phyloP scores from a whole-genome alignment of 2,329 filamentous ascomycete species.

The Talaromyces sp. region DNA sequence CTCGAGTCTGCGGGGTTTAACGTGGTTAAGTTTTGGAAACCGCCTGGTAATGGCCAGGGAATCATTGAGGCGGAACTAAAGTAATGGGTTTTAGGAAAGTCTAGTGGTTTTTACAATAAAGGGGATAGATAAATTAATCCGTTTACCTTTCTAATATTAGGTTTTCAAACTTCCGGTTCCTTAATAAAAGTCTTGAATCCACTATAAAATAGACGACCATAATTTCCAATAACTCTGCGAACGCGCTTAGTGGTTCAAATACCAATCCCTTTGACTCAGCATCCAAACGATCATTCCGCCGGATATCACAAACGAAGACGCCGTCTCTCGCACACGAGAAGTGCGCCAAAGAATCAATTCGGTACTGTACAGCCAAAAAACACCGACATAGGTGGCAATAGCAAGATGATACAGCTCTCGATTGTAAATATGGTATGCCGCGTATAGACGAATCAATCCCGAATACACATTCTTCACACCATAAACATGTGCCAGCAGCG shows the following conservation, averaged over 20 bases:
- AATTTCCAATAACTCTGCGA: too few species aligned
- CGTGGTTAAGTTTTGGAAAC: too few species aligned
- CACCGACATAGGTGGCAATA: slow-evolving; percentile 25
- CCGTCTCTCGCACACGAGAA: background rate
- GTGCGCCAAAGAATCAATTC: slow-evolving; percentile 7
- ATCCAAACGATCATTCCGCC: slow-evolving; percentile 1
- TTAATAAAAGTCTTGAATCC: background rate
- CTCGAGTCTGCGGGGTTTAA: too few species aligned
- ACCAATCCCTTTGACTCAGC: slow-evolving; percentile 4
- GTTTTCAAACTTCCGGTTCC: background rate
- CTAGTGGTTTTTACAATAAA: background rate
- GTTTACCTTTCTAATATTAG: background rate
- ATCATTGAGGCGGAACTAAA: too few species aligned
- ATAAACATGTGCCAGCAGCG: slow-evolving; percentile 30
- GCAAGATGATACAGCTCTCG: slow-evolving; percentile 28
- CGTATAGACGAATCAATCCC: slow-evolving; percentile 27
- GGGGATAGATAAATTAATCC: background rate
- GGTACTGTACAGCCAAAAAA: slow-evolving; percentile 14
- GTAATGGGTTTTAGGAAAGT: too few species aligned
- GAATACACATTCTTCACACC: slow-evolving; percentile 34
- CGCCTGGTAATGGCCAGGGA: too few species aligned
- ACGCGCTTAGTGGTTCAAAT: background rate
- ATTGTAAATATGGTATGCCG: slow-evolving; percentile 31
- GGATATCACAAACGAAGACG: slow-evolving; percentile 1
- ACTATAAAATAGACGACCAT: background rate